Evolutionary conservation across 2,329 filamentous ascomycete species (phyloP), one percentile per base, ranked within the genome.

Genomic region (Fusarium subglutinans): DNA sequence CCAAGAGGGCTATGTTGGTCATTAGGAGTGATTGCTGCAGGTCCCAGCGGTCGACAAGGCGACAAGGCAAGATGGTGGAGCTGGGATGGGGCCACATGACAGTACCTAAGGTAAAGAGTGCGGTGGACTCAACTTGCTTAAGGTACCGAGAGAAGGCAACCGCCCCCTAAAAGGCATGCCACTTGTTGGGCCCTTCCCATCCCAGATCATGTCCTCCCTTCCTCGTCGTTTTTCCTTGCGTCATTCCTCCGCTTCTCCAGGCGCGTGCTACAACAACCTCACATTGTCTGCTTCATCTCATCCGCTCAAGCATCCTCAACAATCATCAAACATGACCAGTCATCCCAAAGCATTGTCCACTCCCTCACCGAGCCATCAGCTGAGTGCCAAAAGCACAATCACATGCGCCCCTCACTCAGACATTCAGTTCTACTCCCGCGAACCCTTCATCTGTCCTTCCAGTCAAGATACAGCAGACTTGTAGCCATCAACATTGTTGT

Each of bases 401-500:
- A 17, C 22, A 47, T 22, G 3, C 18, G 22, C 44, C 5, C 18
- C 24, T 22, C 17, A 24, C 5, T 13, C n/a, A 51, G 12, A 5
- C 8, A 24, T 20, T 14, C 30, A 20, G 3, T 35, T 24, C 22
- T 20, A 13, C 30, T 14, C 13, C 12, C 17, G 12, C 24, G 2
- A 20, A 24, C 4, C 20, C 13, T 9, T 24, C 6, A 7, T 35
- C 1, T 24, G 17, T 10, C 12, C 22, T 20, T 51, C 4, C 17
- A 3, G 8, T 24, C 30, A 13, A n/a, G 11, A 35, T 8, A 15
- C 6, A 14, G 22, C 6, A 20, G 4, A 24, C 12, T 9, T 20
- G 12, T 6, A 4, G 3, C n/a, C 12, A 1, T 17, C 12, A 8
- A 35, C 6, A 24, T 4, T 2, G 22, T 8, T 20, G n/a, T 13